A percentile compares a stretch with the other conserved stretches of the same genome.
phyloP scores from a whole-genome alignment of 1,284 basidiomycete genomes.

The Puccinia horiana region DNA sequence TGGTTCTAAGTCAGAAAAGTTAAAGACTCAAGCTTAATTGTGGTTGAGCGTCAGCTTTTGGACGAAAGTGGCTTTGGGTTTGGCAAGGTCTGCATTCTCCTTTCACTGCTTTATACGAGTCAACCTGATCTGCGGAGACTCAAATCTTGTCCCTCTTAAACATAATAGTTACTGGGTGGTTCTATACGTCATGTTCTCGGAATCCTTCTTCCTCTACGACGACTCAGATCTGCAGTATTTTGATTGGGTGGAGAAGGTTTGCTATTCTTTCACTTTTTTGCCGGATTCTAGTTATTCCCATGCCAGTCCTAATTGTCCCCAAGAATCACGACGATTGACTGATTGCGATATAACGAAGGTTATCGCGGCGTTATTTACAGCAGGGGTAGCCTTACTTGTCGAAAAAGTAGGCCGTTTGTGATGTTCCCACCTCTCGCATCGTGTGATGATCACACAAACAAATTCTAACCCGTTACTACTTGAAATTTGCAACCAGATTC shows the following conservation, averaged over 20 bases:
- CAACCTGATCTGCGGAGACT: background rate
- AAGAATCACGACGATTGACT: background rate
- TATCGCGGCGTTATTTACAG: conserved; percentile 66
- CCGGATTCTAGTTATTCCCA: background rate
- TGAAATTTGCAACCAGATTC: background rate
- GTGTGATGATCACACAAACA: too few species aligned
- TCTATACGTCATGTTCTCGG: conserved; percentile 15
- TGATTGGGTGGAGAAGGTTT: conserved; percentile 27
- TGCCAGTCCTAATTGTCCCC: background rate
- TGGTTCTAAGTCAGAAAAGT: conserved; percentile 26
- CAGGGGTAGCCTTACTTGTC: conserved; percentile 66
- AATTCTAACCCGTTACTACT: background rate
- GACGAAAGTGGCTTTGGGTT: conserved; percentile 11
- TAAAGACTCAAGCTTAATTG: conserved; percentile 33
- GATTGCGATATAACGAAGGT: background rate
- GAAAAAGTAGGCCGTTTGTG: conserved; percentile 64
- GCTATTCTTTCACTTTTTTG: background rate
- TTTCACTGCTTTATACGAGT: background rate
- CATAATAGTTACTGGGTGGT: conserved; percentile 20
- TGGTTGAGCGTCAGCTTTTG: conserved; percentile 40
- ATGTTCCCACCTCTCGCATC: background rate
- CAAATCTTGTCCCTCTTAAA: background rate
- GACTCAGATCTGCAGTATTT: conserved; percentile 20
- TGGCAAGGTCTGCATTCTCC: conserved; percentile 9
- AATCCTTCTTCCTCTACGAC: background rate